Conservation (phyloP, 2,329 filamentous ascomycete species). For the Aureobasidium sp. region DNA sequence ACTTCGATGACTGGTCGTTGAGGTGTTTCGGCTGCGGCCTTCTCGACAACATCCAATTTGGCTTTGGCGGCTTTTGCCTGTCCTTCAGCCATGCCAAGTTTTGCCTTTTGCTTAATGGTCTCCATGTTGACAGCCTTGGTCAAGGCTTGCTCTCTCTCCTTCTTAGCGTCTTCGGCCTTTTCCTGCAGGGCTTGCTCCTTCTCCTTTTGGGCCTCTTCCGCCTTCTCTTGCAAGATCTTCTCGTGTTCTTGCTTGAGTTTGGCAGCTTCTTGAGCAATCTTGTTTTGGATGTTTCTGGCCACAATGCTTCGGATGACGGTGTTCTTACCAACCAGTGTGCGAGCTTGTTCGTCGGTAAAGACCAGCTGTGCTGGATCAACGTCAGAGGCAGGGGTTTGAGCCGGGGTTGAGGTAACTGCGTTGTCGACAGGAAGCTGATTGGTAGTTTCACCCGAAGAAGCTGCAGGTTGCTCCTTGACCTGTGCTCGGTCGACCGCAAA, state of each 20-base stretch:
- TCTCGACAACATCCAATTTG: slow-evolving; percentile 72
- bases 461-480: slow-evolving; percentile 21
- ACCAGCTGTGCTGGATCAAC: slow-evolving; percentile 26
- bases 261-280: slow-evolving; percentile 36
- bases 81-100: slow-evolving; percentile 44
- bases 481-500: slow-evolving; percentile 32
- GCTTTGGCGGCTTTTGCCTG: slow-evolving; percentile 64
- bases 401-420: not conserved
- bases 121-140: slow-evolving; percentile 24
- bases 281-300: slow-evolving; percentile 51
- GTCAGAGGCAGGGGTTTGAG: slow-evolving; percentile 7
- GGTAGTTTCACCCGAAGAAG: slow-evolving; percentile 29
- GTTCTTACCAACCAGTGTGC: slow-evolving; percentile 45
- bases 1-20: slow-evolving; percentile 78
- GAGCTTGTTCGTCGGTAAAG: slow-evolving; percentile 44
- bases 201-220: slow-evolving; percentile 33
- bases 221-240: slow-evolving; percentile 19
- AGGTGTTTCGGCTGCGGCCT: slow-evolving; percentile 77
- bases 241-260: slow-evolving; percentile 32
- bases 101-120: slow-evolving; percentile 48
- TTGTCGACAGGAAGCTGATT: slow-evolving; percentile 17
- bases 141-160: slow-evolving; percentile 25
- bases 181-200: slow-evolving; percentile 21
- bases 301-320: slow-evolving; percentile 44
- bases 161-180: slow-evolving; percentile 19